phyloP scores from a whole-genome alignment of 2,329 filamentous ascomycete species.

The Talaromyces sp. region DNA sequence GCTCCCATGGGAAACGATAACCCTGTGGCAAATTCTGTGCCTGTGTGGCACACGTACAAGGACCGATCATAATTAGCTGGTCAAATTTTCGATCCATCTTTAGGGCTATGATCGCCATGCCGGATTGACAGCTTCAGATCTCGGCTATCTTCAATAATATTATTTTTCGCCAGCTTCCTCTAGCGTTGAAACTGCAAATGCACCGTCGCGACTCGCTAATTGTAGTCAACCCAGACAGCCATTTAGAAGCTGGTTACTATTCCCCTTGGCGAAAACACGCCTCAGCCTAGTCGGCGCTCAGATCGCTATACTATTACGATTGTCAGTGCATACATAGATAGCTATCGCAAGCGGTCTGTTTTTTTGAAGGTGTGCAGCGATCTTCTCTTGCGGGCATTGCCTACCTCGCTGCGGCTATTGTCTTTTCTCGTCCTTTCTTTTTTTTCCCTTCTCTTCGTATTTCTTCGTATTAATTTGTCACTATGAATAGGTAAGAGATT shows the following conservation, averaged over 20 bases:
- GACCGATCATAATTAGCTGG: neutral
- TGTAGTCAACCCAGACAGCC: neutral
- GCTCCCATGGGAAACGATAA: no score
- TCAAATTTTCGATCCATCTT: neutral
- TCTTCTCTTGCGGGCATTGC: neutral
- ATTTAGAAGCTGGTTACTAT: neutral
- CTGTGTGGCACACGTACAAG: neutral
- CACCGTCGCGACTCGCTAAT: no score
- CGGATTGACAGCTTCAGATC: neutral
- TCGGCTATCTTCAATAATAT: neutral
- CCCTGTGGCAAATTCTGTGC: neutral
- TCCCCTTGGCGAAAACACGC: neutral
- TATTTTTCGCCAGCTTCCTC: neutral
- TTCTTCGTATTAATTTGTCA: no score
- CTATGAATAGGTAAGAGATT: no score
- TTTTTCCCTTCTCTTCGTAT: no score
- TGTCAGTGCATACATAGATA: neutral
- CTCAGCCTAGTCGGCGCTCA: no score
- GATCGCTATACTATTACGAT: neutral
- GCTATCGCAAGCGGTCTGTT: neutral
- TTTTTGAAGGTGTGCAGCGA: neutral
- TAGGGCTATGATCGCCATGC: neutral
- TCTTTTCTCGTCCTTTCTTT: neutral
- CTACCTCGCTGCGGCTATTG: neutral
- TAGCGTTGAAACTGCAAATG: neutral